Evolutionary conservation across 208 protist species (phyloP), one percentile per base, ranked within the genome.

Genomic region (Crithidia mellificae): DNA sequence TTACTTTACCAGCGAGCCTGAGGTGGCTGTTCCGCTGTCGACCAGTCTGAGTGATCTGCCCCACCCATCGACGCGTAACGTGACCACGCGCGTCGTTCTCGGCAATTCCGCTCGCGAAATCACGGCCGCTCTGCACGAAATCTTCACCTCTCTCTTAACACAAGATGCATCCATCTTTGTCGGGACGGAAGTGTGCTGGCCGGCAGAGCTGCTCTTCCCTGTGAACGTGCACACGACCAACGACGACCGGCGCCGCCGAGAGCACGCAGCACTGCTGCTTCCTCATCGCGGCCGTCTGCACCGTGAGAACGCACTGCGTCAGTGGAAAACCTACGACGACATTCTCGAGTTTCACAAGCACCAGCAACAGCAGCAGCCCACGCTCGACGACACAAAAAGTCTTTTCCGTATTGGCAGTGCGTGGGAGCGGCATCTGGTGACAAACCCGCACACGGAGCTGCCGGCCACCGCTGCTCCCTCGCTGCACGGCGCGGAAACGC

Each of bases 381-480:
- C n/a, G 50, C 20, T 0, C 9, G 39, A 43, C 17, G 44, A 12
- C 22, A 19, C 19, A 15, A 41, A 6, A 41, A 2, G 12, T n/a
- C n/a, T n/a, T 32, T 36, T 38, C 63, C 80, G 80, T 36, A 73
- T 43, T 2, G 78, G 78, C n/a, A 63, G 68, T 50, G 22, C 56
- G 20, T 92, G 86, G 86, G 83, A 89, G 63, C 76, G 71, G 56
- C 74, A 89, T 46, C 78, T 94, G 8, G 63, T 85, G 12, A 61
- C 72, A 19, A 80, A 80, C 50, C 68, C 80, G 27, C 88, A 94
- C 72, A 36, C 22, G 19, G 30, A 77, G 30, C 51, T 87, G n/a
- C 71, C 67, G 6, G 56, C 72, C 12, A 20, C 34, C 22, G 38
- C 66, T 0, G 41, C 51, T 4, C 71, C 69, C 4, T 39, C 47